Evolutionary conservation across 257 asterid genomes (phyloP), one percentile per base, ranked within the genome.

Genomic region (Scutellaria baicalensis): DNA sequence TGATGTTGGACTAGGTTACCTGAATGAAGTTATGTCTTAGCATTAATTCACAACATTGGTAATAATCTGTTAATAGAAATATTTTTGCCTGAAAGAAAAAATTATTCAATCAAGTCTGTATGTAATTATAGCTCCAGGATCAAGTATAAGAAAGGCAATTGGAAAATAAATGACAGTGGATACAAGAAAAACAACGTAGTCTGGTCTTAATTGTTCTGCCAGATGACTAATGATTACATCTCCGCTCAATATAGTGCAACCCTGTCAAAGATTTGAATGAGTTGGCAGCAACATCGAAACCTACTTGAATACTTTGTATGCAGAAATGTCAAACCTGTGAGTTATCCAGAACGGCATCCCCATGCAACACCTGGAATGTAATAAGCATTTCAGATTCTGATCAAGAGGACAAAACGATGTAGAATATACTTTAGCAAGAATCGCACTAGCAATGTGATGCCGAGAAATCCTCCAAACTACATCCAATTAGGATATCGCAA

Each of bases 191-290:
- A 93, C 96, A 43, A 93, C 97, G 10, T 72, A 86, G 13, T 82
- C 84, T 10, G 98, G 98, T 71, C 83, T 85, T 69, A 93, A 76
- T 73, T 89, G 78, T 57, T 84, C 97, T 45, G 97, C 97, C 45
- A 93, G 83, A 83, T 89, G 87, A 50, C 93, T 81, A 49, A 89
- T 89, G 79, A 93, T 93, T n/a, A 87, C 89, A 69, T 93, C 98
- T 66, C 98, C 98, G 35, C 98, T 93, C 77, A 93, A 76, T 79
- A 93, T 93, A 12, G 98, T 91, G 88, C 98, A 93, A 58, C 88
- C 98, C 98, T 89, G 89, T 59, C 60, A 23, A 70, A 66, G 74
- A 70, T 42, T 66, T 54, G 35, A 76, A 74, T 18, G 17, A 49
- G 47, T 54, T 61, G 44, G 71, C 36, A 58, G 23, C 51, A 27